Conservation (phyloP, 768 basidiomycete species). For the Mycena galericulata region DNA sequence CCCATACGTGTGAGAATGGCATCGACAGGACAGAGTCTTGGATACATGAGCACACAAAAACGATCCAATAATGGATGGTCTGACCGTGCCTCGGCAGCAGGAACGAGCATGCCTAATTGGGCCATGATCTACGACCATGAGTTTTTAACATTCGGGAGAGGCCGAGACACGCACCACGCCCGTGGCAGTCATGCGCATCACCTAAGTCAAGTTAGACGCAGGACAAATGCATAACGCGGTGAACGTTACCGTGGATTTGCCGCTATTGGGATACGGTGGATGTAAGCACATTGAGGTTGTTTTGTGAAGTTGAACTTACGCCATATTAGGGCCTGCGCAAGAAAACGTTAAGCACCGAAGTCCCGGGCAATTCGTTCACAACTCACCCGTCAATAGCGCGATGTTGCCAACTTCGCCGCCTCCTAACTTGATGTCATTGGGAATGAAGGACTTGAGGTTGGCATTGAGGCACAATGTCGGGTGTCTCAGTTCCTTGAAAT, state of each 20-base stretch:
- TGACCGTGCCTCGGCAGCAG: conserved; percentile 83
- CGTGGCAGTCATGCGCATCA: conserved; percentile 96
- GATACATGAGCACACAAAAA: conserved; percentile 11
- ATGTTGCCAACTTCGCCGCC: conserved; percentile 78
- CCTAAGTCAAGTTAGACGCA: conserved; percentile 48
- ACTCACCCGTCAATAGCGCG: conserved; percentile 86
- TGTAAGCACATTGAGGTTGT: neutral
- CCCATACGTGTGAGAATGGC: conserved; percentile 97
- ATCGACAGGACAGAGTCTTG: conserved; percentile 89
- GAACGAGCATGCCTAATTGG: conserved; percentile 95
- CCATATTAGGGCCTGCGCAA: conserved; percentile 85
- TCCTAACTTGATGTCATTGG: conserved; percentile 92
- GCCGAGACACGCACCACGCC: conserved; percentile 72
- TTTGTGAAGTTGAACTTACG: conserved; percentile 58
- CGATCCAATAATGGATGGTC: conserved; percentile 29
- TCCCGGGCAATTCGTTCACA: neutral
- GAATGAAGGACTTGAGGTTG: conserved; percentile 82
- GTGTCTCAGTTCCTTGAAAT: conserved; percentile 92
- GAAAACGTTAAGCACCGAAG: conserved; percentile 1
- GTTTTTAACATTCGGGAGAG: neutral
- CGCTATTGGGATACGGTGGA: conserved; percentile 52
- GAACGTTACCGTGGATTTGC: conserved; percentile 76
- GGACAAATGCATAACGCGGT: neutral
- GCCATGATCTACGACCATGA: conserved; percentile 78
- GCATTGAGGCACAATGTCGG: conserved; percentile 82